These are phyloP conservation scores for Hypsizygus marmoreus DNA, from an alignment of 768 basidiomycete species.

Conservation along the genomic window DNA sequence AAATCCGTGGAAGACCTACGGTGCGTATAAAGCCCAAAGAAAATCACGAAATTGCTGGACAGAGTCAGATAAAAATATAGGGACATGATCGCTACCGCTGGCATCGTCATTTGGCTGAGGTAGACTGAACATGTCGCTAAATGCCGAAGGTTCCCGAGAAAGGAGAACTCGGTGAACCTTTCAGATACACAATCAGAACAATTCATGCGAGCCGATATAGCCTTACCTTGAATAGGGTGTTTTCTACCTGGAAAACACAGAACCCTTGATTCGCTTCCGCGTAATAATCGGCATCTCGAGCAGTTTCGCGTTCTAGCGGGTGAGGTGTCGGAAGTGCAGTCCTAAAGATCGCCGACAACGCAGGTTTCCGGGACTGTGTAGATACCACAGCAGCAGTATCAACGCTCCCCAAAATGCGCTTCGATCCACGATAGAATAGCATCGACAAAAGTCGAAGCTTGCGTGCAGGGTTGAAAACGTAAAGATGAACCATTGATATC, in stretches of 20 bases:
- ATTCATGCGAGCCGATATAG: no score
- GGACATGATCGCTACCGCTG: slow-evolving; percentile 32
- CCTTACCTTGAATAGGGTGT: slow-evolving; percentile 65
- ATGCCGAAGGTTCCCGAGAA: slow-evolving; percentile 42
- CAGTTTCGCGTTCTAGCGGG: slow-evolving; percentile 14
- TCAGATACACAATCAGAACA: no score
- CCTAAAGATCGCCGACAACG: slow-evolving; percentile 11
- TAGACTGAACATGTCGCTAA: slow-evolving; percentile 43
- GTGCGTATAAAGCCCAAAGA: slow-evolving; percentile 50
- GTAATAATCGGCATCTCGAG: slow-evolving; percentile 36
- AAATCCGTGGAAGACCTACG: slow-evolving; percentile 38
- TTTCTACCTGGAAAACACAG: slow-evolving; percentile 60
- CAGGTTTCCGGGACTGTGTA: slow-evolving; percentile 17
- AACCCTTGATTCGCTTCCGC: slow-evolving; percentile 46
- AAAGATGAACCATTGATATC: slow-evolving; percentile 38
- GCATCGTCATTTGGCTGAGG: slow-evolving; percentile 24
- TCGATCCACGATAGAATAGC: slow-evolving; percentile 33
- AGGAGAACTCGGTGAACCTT: slow-evolving; percentile 50
- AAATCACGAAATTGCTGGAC: slow-evolving; percentile 49
- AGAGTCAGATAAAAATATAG: slow-evolving; percentile 43
- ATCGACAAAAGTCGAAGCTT: slow-evolving; percentile 36
- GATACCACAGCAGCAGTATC: slow-evolving; percentile 11
- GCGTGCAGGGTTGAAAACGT: slow-evolving; percentile 36
- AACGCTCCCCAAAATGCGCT: slow-evolving; percentile 25
- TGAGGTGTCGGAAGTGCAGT: slow-evolving; percentile 5